Evolutionary conservation across 306 rosid species (phyloP).

Genomic region (Begonia masoniana): DNA sequence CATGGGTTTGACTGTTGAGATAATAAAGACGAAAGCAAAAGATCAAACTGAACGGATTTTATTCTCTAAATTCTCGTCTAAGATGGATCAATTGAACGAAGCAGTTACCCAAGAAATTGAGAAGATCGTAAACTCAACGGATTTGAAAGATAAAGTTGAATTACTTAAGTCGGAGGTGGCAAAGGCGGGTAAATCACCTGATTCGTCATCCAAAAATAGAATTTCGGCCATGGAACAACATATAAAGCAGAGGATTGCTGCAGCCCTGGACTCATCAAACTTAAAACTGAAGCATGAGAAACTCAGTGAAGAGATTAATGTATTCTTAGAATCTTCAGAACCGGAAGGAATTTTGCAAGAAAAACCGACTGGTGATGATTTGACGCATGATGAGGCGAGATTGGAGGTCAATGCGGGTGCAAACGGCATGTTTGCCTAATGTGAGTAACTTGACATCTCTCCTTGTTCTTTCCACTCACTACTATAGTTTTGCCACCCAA

Average conservation of each 20-base stretch:
- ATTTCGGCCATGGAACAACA: constrained; percentile 49
- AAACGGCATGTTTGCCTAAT: constrained; percentile 31
- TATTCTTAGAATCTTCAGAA: constrained; percentile 19
- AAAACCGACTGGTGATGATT: constrained; percentile 18
- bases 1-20: constrained; percentile 40
- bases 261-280: constrained; percentile 46
- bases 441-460: constrained; percentile 34
- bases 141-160: constrained; percentile 51
- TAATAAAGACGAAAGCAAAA: constrained; percentile 16
- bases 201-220: constrained; percentile 42
- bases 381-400: constrained; percentile 20
- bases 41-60: constrained; percentile 18
- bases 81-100: constrained; percentile 36
- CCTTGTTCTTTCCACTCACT: no score
- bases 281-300: constrained; percentile 55
- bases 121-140: constrained; percentile 28
- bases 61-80: constrained; percentile 20
- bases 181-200: constrained; percentile 50
- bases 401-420: constrained; percentile 27
- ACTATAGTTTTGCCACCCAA: no score
- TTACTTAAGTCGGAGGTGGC: constrained; percentile 52
- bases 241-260: constrained; percentile 44
- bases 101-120: constrained; percentile 43
- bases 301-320: constrained; percentile 35
- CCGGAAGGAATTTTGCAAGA: constrained; percentile 11